Base-by-base conservation (phyloP, 768 basidiomycete genomes). In the Clitopilus passeckerianus region DNA sequence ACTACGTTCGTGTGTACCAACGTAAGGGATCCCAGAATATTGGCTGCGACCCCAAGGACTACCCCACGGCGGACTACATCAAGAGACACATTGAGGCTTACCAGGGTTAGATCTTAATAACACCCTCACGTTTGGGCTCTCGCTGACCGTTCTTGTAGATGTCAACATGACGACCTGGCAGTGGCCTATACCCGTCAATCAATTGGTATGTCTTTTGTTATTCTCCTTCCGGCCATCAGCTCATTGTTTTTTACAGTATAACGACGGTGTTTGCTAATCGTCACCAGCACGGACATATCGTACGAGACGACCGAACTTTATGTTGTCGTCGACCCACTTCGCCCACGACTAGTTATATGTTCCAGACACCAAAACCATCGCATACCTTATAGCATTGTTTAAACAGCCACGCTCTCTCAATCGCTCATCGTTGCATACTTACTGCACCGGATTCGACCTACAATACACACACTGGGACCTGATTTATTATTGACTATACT, bases 1-100 rank as follows among this genome's bases (percentile, higher is more conserved):
- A 94, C 70, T 93, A 92, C 68, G 86, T 93, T 41, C 80, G 91
- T 23, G 87, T 94, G 18, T 94, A 92, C 70, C 91, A 92, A 71
- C 72, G 84, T 54, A 76, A 80, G 62, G 83, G 80, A 2, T 60
- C 72, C 56, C 72, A 63, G 30, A 90, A 89, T 65, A 67, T 86
- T 24, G 89, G 90, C 1, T 93, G 91, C 67, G 76, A 83, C 67
- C 90, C 90, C 0, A 63, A 70, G 24, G 76, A 80, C 46, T 84
- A 80, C 62, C 91, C 90, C 0, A 94, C 91, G 2, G 72, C 78
- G 58, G 73, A 82, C 46, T 89, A 88, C 68, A 88, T 88, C 65
- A 69, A 74, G 33, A 67, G 68, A 27, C 87, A 90, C 68, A 41
- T 74, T 55, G 73, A 77, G 43, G 84, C 83, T n/a, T 89, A 86